Evolutionary conservation across 495 filamentous ascomycete species (phyloP), one percentile per base, ranked within the genome.

Genomic region (Penicillium taxi): DNA sequence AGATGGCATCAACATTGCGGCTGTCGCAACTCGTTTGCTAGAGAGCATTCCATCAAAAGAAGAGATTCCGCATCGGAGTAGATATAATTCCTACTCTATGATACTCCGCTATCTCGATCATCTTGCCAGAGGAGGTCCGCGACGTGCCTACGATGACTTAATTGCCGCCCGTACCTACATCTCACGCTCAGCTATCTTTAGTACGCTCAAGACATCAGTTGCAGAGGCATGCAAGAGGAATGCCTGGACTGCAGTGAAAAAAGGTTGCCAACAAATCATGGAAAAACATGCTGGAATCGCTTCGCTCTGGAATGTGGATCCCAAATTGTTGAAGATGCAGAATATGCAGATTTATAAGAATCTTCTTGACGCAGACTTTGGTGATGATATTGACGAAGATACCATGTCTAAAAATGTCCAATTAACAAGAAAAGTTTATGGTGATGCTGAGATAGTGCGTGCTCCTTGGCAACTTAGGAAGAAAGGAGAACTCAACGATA

Each of bases 381-480:
- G 25, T 1, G 39, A 30, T 2, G 5, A 35, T 13, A n/a, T 18
- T 15, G 23, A n/a, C n/a, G n/a, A n/a, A n/a, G n/a, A 12, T 28
- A 34, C 11, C 4, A 26, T 12, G 17, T 18, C n/a, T 6, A 24
- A 13, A 1, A 35, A 26, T 8, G 9, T 16, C 2, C 3, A 17
- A 28, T 13, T 28, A 5, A 17, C 3, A 8, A 12, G 2, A 11
- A 21, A 48, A 22, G 38, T 47, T 17, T 11, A 37, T 17, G 30
- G 48, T 6, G 52, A 52, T 38, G 52, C 48, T 30, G 52, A 55
- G 32, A 45, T 24, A 28, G 2, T 11, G 8, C 44, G 48, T 15
- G 38, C 48, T 14, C 42, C 52, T 15, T 55, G 48, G 52, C 48
- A 46, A 35, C 44, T 55, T 13, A 45, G 52, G n/a, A 48, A 48